Evolutionary conservation across 179 eudicot genomes (phyloP).

Genomic region (Monotropa hypopitys): DNA sequence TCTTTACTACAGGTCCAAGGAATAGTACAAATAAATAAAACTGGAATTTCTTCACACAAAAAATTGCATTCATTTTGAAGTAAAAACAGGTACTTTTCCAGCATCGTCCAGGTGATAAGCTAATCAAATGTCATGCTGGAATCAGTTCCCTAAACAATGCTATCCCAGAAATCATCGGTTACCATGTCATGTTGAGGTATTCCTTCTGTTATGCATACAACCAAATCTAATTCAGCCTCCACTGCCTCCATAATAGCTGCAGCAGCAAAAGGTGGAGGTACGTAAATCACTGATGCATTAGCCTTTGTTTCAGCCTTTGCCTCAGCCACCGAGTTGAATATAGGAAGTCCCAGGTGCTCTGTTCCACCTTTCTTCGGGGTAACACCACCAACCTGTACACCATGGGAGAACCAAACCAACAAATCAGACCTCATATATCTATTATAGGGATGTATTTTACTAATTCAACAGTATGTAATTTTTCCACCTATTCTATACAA

Average conservation of each 20-base stretch:
- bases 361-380: slow-evolving; percentile 96
- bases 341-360: slow-evolving; percentile 95
- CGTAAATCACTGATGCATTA: slow-evolving; percentile 90
- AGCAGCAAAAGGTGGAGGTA: slow-evolving; percentile 98
- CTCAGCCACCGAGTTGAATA: slow-evolving; percentile 84
- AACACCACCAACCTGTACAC: slow-evolving; percentile 88
- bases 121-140: neutral
- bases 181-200: slow-evolving; percentile 21
- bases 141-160: neutral
- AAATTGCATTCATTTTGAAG: neutral
- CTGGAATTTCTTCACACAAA: no score
- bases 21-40: neutral
- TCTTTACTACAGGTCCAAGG: neutral
- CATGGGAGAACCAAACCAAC: neutral
- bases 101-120: neutral
- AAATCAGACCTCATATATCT: neutral
- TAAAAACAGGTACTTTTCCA: neutral
- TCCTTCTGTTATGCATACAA: slow-evolving; percentile 61
- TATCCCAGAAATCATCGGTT: neutral
- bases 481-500: neutral
- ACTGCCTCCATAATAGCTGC: slow-evolving; percentile 88
- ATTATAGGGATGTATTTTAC: neutral
- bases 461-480: neutral
- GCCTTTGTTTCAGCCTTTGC: slow-evolving; percentile 97
- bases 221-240: slow-evolving; percentile 88